Evolutionary conservation across 2,329 filamentous ascomycete species (phyloP).

Genomic region (Penicillium oxalicum): DNA sequence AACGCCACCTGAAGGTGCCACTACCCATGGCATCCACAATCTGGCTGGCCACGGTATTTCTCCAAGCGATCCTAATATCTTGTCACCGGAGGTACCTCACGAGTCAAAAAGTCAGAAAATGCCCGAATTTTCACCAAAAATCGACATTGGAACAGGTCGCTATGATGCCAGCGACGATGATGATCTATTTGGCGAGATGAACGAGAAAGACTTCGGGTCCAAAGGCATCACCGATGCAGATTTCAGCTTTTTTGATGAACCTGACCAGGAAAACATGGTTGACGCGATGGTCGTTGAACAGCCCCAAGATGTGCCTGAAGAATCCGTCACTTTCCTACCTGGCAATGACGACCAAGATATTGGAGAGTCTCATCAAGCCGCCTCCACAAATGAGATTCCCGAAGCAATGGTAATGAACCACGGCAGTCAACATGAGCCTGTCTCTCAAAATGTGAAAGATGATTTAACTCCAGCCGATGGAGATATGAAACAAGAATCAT

Average conservation of each 20-base stretch:
- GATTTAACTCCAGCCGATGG: constrained; percentile 1
- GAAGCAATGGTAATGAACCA: neutral
- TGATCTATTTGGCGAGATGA: constrained; percentile 55
- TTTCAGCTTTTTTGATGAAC: constrained; percentile 60
- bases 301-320: constrained; percentile 11
- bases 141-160: constrained; percentile 34
- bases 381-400: neutral
- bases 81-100: constrained; percentile 14
- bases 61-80: constrained; percentile 24
- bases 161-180: constrained; percentile 44
- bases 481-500: constrained; percentile 3
- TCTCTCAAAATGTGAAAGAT: neutral
- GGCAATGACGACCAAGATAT: constrained; percentile 7
- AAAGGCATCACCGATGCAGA: constrained; percentile 57
- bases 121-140: constrained; percentile 18
- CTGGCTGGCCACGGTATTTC: constrained; percentile 27
- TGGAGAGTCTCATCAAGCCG: constrained; percentile 3
- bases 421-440: neutral
- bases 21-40: constrained; percentile 26
- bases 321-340: constrained; percentile 3
- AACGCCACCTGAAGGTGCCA: constrained; percentile 48
- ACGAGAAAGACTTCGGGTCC: constrained; percentile 48
- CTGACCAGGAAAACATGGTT: constrained; percentile 31
- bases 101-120: constrained; percentile 12
- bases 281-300: constrained; percentile 11